Evolutionary conservation across 805 yeast species (phyloP).

Genomic region (Grigorovia transvaalensis): DNA sequence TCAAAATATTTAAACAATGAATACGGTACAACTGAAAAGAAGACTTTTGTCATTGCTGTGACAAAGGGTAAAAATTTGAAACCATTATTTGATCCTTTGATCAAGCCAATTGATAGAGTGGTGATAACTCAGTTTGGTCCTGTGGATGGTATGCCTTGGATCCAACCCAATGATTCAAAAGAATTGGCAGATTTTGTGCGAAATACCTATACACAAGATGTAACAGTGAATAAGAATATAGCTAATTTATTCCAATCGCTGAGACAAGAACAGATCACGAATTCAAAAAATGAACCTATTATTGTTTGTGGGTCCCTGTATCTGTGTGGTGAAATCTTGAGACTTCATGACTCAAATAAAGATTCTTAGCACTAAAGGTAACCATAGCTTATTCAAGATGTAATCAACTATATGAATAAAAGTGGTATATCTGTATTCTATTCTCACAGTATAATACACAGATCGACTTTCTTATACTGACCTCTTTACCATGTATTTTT

Average conservation of each 20-base stretch:
- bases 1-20: slow-evolving; percentile 38
- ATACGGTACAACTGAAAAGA: slow-evolving; percentile 15
- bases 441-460: no score
- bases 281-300: slow-evolving; percentile 14
- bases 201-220: slow-evolving; percentile 24
- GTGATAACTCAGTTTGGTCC: slow-evolving; percentile 52
- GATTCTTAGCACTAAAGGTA: no score
- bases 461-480: no score
- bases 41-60: slow-evolving; percentile 57
- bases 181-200: slow-evolving; percentile 16
- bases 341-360: slow-evolving; percentile 22
- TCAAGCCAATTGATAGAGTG: slow-evolving; percentile 44
- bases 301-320: slow-evolving; percentile 67
- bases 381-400: no score
- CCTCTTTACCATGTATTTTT: no score
- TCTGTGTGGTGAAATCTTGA: slow-evolving; percentile 47
- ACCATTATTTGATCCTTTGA: slow-evolving; percentile 40
- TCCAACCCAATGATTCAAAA: slow-evolving; percentile 36
- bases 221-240: slow-evolving; percentile 19
- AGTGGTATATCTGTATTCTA: no score
- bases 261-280: slow-evolving; percentile 1
- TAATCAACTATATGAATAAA: no score
- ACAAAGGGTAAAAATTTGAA: slow-evolving; percentile 60
- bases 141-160: slow-evolving; percentile 95
- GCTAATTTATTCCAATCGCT: slow-evolving; percentile 4